These are phyloP conservation scores for Globomyces pollinis-pini DNA, from an alignment of 192 early-diverging fungal species.

Conservation along the genomic window DNA sequence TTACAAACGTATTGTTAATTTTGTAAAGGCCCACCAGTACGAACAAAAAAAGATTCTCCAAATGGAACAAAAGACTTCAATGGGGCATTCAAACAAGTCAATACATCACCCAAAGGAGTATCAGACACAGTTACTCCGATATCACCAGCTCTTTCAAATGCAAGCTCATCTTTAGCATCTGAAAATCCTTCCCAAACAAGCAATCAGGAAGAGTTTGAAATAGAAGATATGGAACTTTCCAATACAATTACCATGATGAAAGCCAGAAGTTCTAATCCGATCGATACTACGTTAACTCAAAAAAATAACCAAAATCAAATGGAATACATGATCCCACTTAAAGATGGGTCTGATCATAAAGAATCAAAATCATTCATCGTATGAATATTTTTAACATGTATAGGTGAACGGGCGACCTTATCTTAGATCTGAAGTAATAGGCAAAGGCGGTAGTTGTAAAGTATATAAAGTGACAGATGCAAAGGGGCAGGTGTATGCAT, in stretches of 20 bases:
- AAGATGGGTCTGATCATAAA: background rate
- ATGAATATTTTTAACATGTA: background rate
- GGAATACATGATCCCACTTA: background rate
- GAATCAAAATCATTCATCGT: too few species aligned
- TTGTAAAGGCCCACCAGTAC: background rate
- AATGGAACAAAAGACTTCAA: background rate
- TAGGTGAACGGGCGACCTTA: conserved; percentile 31
- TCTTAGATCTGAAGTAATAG: conserved; percentile 45
- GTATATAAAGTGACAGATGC: conserved; percentile 78
- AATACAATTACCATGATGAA: background rate
- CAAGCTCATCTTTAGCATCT: background rate
- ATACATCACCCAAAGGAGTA: background rate
- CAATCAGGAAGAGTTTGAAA: background rate
- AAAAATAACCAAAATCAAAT: too few species aligned
- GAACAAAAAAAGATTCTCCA: background rate
- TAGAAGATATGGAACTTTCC: background rate
- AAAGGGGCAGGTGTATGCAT: conserved; percentile 56
- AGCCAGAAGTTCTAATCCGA: too few species aligned
- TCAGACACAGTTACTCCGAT: background rate
- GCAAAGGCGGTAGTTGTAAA: conserved; percentile 80
- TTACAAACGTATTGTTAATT: too few species aligned
- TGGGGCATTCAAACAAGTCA: background rate
- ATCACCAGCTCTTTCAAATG: background rate
- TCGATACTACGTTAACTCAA: too few species aligned
- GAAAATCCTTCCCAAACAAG: background rate